These are phyloP conservation scores for Ormosia semicastrata DNA, from an alignment of 306 rosid species.

Conservation along the genomic window DNA sequence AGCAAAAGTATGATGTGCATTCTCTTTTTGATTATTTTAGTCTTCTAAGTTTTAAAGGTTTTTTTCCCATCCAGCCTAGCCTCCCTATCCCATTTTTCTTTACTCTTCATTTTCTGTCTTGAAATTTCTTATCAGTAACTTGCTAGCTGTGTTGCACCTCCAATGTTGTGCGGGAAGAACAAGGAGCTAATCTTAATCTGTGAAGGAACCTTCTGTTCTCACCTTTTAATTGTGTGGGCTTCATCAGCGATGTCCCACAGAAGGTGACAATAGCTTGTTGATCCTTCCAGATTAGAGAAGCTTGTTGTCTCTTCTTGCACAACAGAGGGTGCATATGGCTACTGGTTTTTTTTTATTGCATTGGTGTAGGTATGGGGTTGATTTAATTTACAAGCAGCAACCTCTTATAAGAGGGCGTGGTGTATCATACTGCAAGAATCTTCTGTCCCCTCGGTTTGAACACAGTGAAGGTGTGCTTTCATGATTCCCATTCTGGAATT, in stretches of 20 bases:
- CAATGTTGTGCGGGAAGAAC: conserved; percentile 62
- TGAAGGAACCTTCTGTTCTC: conserved; percentile 54
- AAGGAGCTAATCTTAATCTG: conserved; percentile 61
- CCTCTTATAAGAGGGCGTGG: conserved; percentile 96
- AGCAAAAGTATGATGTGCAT: conserved; percentile 74
- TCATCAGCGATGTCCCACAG: conserved; percentile 32
- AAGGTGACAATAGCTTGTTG: conserved; percentile 38
- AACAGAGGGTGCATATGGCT: conserved; percentile 70
- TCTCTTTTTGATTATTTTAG: conserved; percentile 28
- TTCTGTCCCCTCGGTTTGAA: conserved; percentile 92
- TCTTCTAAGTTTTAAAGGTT: not conserved
- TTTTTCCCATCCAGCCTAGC: conserved; percentile 8
- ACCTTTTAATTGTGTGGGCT: conserved; percentile 34
- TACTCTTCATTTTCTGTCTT: not conserved
- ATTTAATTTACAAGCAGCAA: conserved; percentile 79
- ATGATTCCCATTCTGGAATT: conserved; percentile 5
- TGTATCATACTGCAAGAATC: conserved; percentile 98
- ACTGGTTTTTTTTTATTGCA: conserved; percentile 36
- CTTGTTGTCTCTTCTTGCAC: conserved; percentile 74
- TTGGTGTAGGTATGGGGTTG: conserved; percentile 86
- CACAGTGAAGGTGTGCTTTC: conserved; percentile 71
- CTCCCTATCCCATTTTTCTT: conserved; percentile 20
- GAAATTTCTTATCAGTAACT: conserved; percentile 30
- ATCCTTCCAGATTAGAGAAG: conserved; percentile 60
- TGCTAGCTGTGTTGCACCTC: conserved; percentile 51